Base-by-base conservation (phyloP, 1,284 basidiomycete genomes). In the Lentinula novae-zelandiae region DNA sequence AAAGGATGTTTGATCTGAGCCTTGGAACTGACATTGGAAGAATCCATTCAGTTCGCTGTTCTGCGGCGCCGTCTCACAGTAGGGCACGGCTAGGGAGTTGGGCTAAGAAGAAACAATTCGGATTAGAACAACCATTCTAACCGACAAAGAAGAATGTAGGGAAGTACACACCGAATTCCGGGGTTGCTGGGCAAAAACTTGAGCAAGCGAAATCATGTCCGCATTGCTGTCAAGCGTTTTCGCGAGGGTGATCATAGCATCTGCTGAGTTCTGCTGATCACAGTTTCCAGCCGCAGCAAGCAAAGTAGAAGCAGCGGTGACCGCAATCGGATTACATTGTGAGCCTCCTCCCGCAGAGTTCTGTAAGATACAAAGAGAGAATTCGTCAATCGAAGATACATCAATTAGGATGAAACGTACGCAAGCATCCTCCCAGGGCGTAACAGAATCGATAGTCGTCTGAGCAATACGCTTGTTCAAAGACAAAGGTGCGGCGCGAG, bases 181-280 rank as follows among this genome's bases (percentile, higher is more conserved):
- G n/a, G 85, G 82, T 69, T 87, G 85, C 68, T 87, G 85, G 10
- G 73, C 78, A 65, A 85, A 87, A 55, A 73, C 55, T 54, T 72
- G 68, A 9, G 71, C 62, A 39, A 71, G 67, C 15, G 58, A 56
- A 58, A 73, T 72, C 70, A 72, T 72, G 33, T 70, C 66, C 3
- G 71, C 36, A 58, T 71, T 61, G 57, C 67, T 69, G 52, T 69
- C 66, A 38, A 73, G 67, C 3, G 65, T 63, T 62, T 72, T 72
- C 13, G 72, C 71, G n/a, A 73, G 67, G 52, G 65, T 66, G 53
- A 73, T 62, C 72, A 73, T 73, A 2, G 57, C 40, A 55, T 73
- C 72, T 8, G 70, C 72, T 13, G 70, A 68, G 54, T 73, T 64
- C 50, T 73, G 72, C 58, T 73, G 72, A 54, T 69, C 71, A 53